phyloP scores from a whole-genome alignment of 495 filamentous ascomycete genomes.

The Annulohypoxylon moriforme region DNA sequence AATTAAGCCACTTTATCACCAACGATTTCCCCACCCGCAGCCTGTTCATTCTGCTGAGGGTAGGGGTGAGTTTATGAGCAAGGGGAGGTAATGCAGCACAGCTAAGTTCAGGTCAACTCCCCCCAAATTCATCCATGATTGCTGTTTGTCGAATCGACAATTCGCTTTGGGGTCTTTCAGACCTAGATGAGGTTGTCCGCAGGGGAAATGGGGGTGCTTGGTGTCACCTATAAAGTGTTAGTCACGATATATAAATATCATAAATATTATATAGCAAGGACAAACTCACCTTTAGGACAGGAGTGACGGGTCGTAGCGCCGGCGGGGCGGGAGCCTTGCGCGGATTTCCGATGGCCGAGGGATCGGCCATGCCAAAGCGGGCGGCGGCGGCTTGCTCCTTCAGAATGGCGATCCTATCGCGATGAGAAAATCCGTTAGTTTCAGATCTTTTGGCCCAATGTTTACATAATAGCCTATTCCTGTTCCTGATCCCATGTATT shows the following conservation, averaged over 20 bases:
- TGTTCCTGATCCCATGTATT: neutral
- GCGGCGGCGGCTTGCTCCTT: slow-evolving; percentile 58
- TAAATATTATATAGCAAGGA: neutral
- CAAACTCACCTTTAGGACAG: slow-evolving; percentile 37
- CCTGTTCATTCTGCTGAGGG: neutral
- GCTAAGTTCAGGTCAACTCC: neutral
- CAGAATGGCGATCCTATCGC: slow-evolving; percentile 47
- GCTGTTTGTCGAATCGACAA: too few relatives aligned
- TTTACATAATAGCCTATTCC: neutral
- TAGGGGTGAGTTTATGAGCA: neutral
- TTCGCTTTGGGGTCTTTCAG: neutral
- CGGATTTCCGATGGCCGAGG: slow-evolving; percentile 37
- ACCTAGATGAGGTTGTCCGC: slow-evolving; percentile 39
- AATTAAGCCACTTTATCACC: neutral
- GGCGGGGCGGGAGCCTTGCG: slow-evolving; percentile 44
- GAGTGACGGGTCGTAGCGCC: slow-evolving; percentile 28
- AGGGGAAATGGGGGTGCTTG: slow-evolving; percentile 38
- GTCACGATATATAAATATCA: neutral
- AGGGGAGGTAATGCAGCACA: neutral
- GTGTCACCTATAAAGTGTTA: slow-evolving; percentile 17
- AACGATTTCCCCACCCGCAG: neutral
- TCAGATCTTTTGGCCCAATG: neutral
- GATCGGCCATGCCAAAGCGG: slow-evolving; percentile 47
- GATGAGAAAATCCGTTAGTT: slow-evolving; percentile 9
- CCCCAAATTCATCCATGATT: too few relatives aligned